These are phyloP conservation scores for Hemileccinum rubropunctum DNA, from an alignment of 768 basidiomycete species.

Conservation along the genomic window DNA sequence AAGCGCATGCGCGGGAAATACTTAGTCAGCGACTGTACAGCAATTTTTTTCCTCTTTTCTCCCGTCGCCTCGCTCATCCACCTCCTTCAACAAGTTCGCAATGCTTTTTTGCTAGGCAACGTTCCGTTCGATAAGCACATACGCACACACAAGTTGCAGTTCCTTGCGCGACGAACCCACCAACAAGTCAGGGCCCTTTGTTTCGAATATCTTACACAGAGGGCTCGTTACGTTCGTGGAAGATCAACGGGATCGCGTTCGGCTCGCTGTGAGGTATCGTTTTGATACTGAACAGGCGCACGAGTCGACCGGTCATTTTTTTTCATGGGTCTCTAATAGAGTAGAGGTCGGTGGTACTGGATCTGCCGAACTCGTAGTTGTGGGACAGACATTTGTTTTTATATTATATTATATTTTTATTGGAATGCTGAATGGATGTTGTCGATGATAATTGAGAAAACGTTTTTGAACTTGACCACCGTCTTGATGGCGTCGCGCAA, in stretches of 20 bases:
- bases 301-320: conserved; percentile 40
- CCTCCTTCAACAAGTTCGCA: no score
- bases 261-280: conserved; percentile 52
- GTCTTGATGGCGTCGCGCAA: conserved; percentile 11
- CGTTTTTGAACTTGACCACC: background rate
- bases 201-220: conserved; percentile 37
- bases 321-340: conserved; percentile 49
- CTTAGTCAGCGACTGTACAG: conserved; percentile 25
- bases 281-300: conserved; percentile 49
- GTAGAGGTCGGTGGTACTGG: conserved; percentile 47
- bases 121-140: background rate
- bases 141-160: no score
- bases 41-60: no score
- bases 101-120: background rate
- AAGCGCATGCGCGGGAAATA: conserved; percentile 14
- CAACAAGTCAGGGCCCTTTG: conserved; percentile 66
- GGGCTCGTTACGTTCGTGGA: conserved; percentile 77
- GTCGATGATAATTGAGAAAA: no score
- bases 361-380: conserved; percentile 58
- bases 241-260: conserved; percentile 41
- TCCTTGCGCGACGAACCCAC: conserved; percentile 20
- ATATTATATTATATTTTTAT: no score
- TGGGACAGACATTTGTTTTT: conserved; percentile 51
- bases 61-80: no score
- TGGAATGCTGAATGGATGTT: conserved; percentile 13